Evolutionary conservation across 345 rosid species (phyloP).

Genomic region (Geranium rotundifolium): DNA sequence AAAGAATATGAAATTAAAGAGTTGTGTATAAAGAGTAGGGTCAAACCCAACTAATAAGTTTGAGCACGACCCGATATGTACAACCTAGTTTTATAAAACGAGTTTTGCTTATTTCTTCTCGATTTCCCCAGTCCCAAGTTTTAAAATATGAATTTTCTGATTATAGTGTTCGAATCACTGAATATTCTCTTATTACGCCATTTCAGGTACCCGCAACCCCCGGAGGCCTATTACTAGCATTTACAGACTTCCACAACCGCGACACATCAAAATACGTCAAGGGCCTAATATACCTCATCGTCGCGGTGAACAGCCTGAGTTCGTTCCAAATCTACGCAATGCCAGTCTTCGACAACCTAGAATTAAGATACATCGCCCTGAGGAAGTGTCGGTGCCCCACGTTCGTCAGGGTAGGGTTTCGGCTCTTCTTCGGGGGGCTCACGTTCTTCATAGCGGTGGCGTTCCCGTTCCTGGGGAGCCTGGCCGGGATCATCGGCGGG

Average conservation of each 20-base stretch:
- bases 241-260: slow-evolving; percentile 12
- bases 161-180: too few relatives aligned
- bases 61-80: too few relatives aligned
- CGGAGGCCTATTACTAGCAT: slow-evolving; percentile 27
- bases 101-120: too few relatives aligned
- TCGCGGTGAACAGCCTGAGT: slow-evolving; percentile 20
- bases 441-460: slow-evolving; percentile 28
- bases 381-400: slow-evolving; percentile 16
- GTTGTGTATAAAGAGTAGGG: too few relatives aligned
- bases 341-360: slow-evolving; percentile 46
- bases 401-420: slow-evolving; percentile 17
- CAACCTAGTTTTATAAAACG: too few relatives aligned
- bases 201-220: slow-evolving; percentile 6
- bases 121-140: too few relatives aligned
- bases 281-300: slow-evolving; percentile 15
- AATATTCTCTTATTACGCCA: background rate
- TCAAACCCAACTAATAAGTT: too few relatives aligned
- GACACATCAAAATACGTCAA: slow-evolving; percentile 16
- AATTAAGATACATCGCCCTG: slow-evolving; percentile 13
- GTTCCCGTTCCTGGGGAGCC: slow-evolving; percentile 36
- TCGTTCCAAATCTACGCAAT: slow-evolving; percentile 47
- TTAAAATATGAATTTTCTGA: too few relatives aligned
- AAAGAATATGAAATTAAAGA: too few relatives aligned
- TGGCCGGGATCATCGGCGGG: slow-evolving; percentile 36
- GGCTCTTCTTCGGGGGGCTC: slow-evolving; percentile 32